Evolutionary conservation across 139 green algal genomes (phyloP).

Genomic region (Volvox africanus): DNA sequence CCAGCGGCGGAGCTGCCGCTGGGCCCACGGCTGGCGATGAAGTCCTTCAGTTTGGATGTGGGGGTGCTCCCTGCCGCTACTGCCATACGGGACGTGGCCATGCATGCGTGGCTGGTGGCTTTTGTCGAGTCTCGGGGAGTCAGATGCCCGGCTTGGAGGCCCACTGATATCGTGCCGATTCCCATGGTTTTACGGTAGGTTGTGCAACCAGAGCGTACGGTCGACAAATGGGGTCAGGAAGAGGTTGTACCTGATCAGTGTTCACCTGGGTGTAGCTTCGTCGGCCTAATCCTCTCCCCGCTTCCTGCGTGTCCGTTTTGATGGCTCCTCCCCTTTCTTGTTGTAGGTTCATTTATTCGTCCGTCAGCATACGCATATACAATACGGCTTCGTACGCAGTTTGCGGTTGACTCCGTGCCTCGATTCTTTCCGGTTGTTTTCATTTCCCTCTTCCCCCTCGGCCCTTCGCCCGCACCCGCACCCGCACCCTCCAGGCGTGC

Average conservation of each 20-base stretch:
- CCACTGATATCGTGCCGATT: background rate
- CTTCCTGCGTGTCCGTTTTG: no score
- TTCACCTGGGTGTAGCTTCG: no score
- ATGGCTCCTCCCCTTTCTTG: no score
- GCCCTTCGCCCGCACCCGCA: background rate
- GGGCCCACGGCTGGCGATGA: background rate
- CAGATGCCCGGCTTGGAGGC: background rate
- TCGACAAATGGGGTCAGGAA: no score
- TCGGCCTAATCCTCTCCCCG: no score
- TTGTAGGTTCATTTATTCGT: no score
- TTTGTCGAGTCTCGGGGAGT: background rate
- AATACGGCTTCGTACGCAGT: no score
- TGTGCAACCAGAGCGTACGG: background rate
- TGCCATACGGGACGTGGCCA: background rate
- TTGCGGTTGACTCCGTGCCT: no score
- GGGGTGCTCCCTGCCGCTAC: background rate
- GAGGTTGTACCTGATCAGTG: no score
- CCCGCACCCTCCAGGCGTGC: background rate
- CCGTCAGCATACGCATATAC: no score
- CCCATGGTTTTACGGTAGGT: constrained; percentile 13
- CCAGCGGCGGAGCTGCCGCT: background rate
- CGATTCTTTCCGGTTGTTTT: no score
- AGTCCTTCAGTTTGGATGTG: constrained; percentile 11
- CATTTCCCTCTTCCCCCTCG: no score
- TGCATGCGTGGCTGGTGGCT: background rate